Evolutionary conservation across 116 monocot genomes (phyloP).

Genomic region (Iris pallida): DNA sequence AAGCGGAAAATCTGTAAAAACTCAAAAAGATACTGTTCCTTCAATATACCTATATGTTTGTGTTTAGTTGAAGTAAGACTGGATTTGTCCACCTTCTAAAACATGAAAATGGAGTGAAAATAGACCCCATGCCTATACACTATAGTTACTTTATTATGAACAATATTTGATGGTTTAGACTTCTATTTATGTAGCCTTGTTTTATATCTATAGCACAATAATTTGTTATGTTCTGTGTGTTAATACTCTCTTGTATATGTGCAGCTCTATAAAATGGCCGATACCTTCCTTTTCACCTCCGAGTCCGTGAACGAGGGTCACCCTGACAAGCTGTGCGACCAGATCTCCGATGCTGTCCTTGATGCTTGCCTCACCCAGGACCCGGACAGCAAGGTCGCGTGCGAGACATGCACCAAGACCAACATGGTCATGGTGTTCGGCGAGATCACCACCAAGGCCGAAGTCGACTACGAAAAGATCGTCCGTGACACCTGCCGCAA

Average conservation of each 20-base stretch:
- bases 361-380: slow-evolving; percentile 85
- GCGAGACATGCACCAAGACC: slow-evolving; percentile 87
- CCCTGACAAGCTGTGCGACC: slow-evolving; percentile 91
- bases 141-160: too few species aligned
- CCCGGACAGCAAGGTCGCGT: slow-evolving; percentile 90
- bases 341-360: slow-evolving; percentile 80
- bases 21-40: too few species aligned
- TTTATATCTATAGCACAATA: too few species aligned
- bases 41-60: too few species aligned
- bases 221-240: background rate
- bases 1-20: too few species aligned
- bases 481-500: slow-evolving; percentile 71
- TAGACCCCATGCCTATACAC: too few species aligned
- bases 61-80: too few species aligned
- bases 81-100: too few species aligned
- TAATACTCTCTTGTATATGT: background rate
- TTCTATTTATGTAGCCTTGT: too few species aligned
- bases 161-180: too few species aligned
- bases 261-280: slow-evolving; percentile 32
- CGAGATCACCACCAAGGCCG: slow-evolving; percentile 87
- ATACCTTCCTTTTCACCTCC: slow-evolving; percentile 84
- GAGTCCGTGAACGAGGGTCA: slow-evolving; percentile 92
- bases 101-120: too few species aligned
- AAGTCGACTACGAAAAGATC: slow-evolving; percentile 74
- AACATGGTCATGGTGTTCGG: slow-evolving; percentile 97